Base-by-base conservation (phyloP, 805 yeast genomes). In the Limtongia smithiae region DNA sequence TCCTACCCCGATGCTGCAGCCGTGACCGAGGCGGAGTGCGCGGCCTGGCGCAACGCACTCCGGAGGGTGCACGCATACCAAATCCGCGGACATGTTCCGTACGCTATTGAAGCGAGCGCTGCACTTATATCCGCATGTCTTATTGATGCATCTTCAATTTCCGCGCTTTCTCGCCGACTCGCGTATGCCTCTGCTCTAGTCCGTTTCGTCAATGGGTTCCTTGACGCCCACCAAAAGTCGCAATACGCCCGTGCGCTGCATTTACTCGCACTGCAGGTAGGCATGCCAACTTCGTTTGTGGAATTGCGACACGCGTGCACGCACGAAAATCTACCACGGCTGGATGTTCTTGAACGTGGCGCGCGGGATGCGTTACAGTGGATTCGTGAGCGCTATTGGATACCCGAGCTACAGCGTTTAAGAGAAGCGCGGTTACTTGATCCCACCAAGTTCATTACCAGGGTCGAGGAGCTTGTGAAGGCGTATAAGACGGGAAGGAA, bases 301-400 rank as follows among this genome's bases (percentile, higher is more conserved):
- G 98, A 93, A 62, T 63, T 88, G 27, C 74, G 98, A 48, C 97
- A 93, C 65, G 77, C 79, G 60, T 90, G 94, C 3, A 91, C 98
- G 0, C 98, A 93, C 65, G 97, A 91, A 60, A 70, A 72, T 15
- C 66, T 93, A 22, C 96, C 97, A 1, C 73, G 83, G 28, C 60
- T 87, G 36, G 80, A 76, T 35, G 73, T 85, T 67, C 70, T 90
- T n/a, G 71, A 94, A 33, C 62, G 71, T n/a, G 77, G 82, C 12
- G 68, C 80, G 1, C 62, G 66, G 3, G 70, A 76, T 41, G 95
- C 95, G 0, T 65, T 91, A 41, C 69, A 67, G 4, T 93, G 97
- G 97, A 68, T 91, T 2, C 75, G 74, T 65, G 74, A 70, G 2
- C 73, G 83, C 60, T 91, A 82, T 67, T 91, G 98, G 98, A 46